A percentile compares a stretch with the other conserved stretches of the same genome.
Evolutionary conservation across 345 rosid genomes (phyloP).

Genomic region (Laguncularia racemosa): DNA sequence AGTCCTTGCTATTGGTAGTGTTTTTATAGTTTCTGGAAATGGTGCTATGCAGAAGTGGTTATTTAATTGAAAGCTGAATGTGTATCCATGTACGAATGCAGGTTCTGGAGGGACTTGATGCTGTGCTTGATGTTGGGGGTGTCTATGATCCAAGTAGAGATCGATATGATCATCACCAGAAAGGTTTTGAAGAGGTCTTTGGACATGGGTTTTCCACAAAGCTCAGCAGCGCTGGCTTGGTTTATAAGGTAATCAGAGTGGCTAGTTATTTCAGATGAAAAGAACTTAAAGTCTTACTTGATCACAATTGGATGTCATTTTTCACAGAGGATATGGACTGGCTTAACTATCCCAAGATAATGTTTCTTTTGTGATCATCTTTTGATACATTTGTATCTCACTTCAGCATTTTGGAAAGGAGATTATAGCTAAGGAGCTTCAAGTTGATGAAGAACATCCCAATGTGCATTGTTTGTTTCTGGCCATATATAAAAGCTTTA

Average conservation of each 20-base stretch:
- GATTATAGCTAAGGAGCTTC: constrained; percentile 86
- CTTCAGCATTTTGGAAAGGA: constrained; percentile 88
- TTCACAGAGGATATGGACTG: too few relatives aligned
- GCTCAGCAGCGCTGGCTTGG: constrained; percentile 94
- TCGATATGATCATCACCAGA: constrained; percentile 89
- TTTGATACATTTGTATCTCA: neutral
- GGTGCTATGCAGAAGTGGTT: neutral
- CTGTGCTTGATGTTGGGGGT: constrained; percentile 97
- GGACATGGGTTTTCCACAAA: constrained; percentile 83
- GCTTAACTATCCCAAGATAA: too few relatives aligned
- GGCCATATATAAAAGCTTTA: constrained; percentile 85
- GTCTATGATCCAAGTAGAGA: constrained; percentile 70
- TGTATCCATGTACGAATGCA: constrained; percentile 21
- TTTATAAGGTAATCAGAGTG: constrained; percentile 62
- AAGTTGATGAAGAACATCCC: constrained; percentile 60
- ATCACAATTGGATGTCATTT: too few relatives aligned
- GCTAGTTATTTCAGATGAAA: neutral
- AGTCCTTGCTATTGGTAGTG: neutral
- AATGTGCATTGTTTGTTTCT: constrained; percentile 68
- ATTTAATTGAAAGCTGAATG: too few relatives aligned
- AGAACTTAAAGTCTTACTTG: neutral
- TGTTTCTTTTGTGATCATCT: neutral
- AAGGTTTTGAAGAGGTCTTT: constrained; percentile 78
- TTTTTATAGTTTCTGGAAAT: neutral
- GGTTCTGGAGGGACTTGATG: constrained; percentile 84